Base-by-base conservation (phyloP, 169 alveolate genomes). In the Cryptosporidium felis region DNA sequence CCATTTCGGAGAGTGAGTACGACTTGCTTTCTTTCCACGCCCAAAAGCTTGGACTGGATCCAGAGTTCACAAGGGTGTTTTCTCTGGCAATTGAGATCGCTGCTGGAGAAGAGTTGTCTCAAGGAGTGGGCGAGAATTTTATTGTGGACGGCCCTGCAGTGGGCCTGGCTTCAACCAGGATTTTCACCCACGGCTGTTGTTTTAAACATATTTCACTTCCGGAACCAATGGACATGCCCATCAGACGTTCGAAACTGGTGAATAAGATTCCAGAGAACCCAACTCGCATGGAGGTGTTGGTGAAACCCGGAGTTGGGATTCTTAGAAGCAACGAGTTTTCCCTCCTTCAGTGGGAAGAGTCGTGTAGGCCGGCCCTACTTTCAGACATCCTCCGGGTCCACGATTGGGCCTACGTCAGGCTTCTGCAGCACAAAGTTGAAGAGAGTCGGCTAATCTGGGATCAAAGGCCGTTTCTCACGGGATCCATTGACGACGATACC, bases 341-440 rank as follows among this genome's bases (percentile, higher is more conserved):
- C 14, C 67, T 90, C 59, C 85, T 94, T 53, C 91, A 92, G 49
- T 88, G 94, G 82, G 66, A 80, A 34, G 94, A 89, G 47, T 61
- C 89, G 49, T 91, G 96, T 2, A 89, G 93, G 36, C 93, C 94
- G 14, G 98, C 97, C 1, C 66, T 91, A 3, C 81, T 95, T 21
- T 94, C 96, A 34, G 99, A 97, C 89, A 92, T 97, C 23, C 91
- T 97, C 80, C 89, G 98, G 88, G 99, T 97, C 3, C 99, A 97
- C 82, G 99, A 97, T 62, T 92, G 94, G 80, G 94, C 94, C 41
- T 97, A 97, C 81, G 88, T 97, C 74, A 92, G 91, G 61, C 67
- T 94, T 41, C 80, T 91, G 53, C 88, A 81, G 58, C 91, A 90
- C 80, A 62, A 82, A 44, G 59, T 59, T 56, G 80, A 82, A 30